These are phyloP conservation scores for Cyberlindnera japonica DNA, from an alignment of 805 yeast genomes.

Conservation along the genomic window DNA sequence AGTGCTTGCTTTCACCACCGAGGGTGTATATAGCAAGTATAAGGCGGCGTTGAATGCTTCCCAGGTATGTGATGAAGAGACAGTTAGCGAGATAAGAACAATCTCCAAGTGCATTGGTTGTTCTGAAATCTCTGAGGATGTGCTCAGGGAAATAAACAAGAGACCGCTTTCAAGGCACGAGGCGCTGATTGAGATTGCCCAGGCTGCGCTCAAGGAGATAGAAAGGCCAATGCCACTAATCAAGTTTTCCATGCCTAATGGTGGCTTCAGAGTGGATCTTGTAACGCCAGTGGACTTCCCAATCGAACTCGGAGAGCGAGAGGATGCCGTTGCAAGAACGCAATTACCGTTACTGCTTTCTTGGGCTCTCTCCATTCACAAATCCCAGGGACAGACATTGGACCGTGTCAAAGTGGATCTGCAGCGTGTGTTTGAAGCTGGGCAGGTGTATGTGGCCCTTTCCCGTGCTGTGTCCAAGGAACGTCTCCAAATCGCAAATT, in stretches of 20 bases:
- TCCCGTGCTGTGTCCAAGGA: conserved; percentile 73
- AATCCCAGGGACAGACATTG: conserved; percentile 82
- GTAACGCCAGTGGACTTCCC: conserved; percentile 12
- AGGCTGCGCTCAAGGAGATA: conserved; percentile 13
- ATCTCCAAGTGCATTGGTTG: conserved; percentile 31
- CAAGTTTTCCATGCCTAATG: conserved; percentile 38
- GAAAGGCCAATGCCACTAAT: conserved; percentile 39
- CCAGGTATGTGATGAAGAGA: neutral
- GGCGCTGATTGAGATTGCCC: conserved; percentile 18
- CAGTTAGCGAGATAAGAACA: conserved; percentile 21
- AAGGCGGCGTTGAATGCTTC: neutral
- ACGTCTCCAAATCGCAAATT: conserved; percentile 61
- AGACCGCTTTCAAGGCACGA: conserved; percentile 12
- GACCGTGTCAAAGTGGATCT: conserved; percentile 68
- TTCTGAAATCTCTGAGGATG: conserved; percentile 25
- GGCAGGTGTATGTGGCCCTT: conserved; percentile 81
- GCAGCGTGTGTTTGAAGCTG: conserved; percentile 65
- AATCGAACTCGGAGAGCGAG: conserved; percentile 32
- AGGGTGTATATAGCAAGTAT: conserved; percentile 16
- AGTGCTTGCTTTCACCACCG: conserved; percentile 42
- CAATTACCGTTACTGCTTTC: conserved; percentile 72
- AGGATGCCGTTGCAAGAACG: conserved; percentile 34
- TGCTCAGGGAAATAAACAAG: conserved; percentile 24
- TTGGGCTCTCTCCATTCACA: conserved; percentile 84
- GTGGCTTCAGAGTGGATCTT: conserved; percentile 16